Evolutionary conservation across 768 basidiomycete genomes (phyloP), one percentile per base, ranked within the genome.

Genomic region (Naganishia antarctica): DNA sequence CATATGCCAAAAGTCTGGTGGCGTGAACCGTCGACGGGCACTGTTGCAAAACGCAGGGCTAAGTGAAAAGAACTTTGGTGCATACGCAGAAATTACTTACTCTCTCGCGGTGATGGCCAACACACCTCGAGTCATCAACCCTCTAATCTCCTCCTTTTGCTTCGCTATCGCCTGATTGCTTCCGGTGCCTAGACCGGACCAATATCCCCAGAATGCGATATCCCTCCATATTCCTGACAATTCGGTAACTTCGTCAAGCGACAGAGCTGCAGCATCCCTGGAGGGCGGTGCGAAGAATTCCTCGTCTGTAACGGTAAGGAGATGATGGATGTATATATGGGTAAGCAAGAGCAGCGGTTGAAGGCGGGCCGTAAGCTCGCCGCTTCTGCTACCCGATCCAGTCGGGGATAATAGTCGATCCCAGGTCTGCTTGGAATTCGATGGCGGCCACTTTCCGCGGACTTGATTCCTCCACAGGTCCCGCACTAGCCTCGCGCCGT

Each of bases 241-340:
- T 4, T 82, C 80, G 32, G 81, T 78, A 23, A 97, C 81, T 68
- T 98, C 96, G 70, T 94, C 90, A 8, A 93, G 74, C 0, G 82
- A 81, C 1, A 98, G 82, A 0, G 92, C 88, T 43, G 65, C 43
- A 12, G 40, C 50, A 32, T 50, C 47, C 18, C 59, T n/a, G 1
- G 45, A 48, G 0, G 50, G 28, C 5, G 71, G 34, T 11, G 85
- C 84, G 74, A 96, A 96, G 80, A 98, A 98, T 74, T 98, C 96
- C 77, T 97, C 94, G 70, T 99, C 96, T 0, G 90, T 90, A 83
- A 98, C 89, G 0, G 91, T 91, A 32, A 91, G 81, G 32, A 98
- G 82, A 0, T 86, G 84, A 65, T 93, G 88, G 1, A 85, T 82
- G 76, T 96, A 94, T 12, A 96, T 76, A 1, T 84, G 82, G 8